Evolutionary conservation across 2,329 filamentous ascomycete genomes (phyloP).

Genomic region (Epichloe hybrida): DNA sequence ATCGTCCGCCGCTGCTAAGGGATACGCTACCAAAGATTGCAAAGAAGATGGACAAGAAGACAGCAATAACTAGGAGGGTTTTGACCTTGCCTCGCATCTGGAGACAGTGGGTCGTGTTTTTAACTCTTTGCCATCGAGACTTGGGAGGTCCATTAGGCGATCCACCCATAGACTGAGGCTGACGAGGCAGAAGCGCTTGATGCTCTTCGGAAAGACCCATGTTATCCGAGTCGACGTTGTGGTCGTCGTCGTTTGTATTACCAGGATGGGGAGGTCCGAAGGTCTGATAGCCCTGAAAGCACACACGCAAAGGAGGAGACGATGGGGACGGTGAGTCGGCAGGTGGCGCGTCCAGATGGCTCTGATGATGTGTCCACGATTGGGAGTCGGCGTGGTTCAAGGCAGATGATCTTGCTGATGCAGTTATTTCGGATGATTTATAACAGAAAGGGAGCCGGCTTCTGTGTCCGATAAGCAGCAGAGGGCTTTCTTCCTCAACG

Average conservation of each 20-base stretch:
- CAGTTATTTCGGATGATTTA: not conserved
- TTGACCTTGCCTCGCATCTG: conserved; percentile 16
- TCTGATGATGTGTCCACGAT: conserved; percentile 8
- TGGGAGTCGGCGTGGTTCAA: not conserved
- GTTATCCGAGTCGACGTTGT: conserved; percentile 8
- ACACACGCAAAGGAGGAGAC: conserved; percentile 15
- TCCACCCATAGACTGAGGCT: conserved; percentile 34
- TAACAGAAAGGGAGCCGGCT: conserved; percentile 1
- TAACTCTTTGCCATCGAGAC: conserved; percentile 18
- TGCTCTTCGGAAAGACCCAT: conserved; percentile 32
- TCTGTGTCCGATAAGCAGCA: not conserved
- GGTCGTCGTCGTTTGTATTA: not conserved
- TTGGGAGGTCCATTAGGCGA: conserved; percentile 11
- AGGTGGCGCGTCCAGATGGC: conserved; percentile 30
- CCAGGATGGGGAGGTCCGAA: conserved; percentile 17
- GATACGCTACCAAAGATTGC: conserved; percentile 7
- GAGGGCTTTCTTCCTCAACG: conserved; percentile 12
- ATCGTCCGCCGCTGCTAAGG: conserved; percentile 12
- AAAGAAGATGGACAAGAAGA: conserved; percentile 20
- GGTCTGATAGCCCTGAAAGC: conserved; percentile 27
- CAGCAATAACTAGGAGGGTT: conserved; percentile 17
- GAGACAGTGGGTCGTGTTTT: conserved; percentile 8
- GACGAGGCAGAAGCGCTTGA: conserved; percentile 26
- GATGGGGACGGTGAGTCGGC: conserved; percentile 34
- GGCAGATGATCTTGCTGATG: not conserved